Conservation (phyloP, 345 rosid species). For the Brassica carinata region DNA sequence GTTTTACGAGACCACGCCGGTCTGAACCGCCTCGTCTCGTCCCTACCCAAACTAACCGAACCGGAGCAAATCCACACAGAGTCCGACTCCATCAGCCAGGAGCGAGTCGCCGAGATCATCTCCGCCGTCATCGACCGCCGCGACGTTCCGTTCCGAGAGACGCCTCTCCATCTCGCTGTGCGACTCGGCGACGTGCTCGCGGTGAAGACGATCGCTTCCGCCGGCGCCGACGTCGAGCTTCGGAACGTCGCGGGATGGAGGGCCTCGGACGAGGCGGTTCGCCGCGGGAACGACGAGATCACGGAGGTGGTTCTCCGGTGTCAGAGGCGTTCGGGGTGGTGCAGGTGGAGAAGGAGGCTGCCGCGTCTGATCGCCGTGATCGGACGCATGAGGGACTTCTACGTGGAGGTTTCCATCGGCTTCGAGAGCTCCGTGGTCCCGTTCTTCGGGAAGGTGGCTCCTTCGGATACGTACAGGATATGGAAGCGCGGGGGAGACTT, state of each 20-base stretch:
- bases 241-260: constrained; percentile 90
- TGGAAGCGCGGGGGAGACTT: constrained; percentile 94
- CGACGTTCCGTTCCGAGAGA: constrained; percentile 78
- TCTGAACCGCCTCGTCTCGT: constrained; percentile 57
- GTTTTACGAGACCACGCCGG: constrained; percentile 66
- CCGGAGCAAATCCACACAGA: constrained; percentile 66
- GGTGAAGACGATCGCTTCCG: constrained; percentile 50
- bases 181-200: constrained; percentile 63
- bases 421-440: constrained; percentile 95
- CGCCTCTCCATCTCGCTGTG: constrained; percentile 91
- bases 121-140: constrained; percentile 76
- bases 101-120: constrained; percentile 65
- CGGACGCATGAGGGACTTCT: constrained; percentile 87
- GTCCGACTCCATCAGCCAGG: constrained; percentile 67
- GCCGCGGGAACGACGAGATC: constrained; percentile 62
- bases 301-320: constrained; percentile 49
- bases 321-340: constrained; percentile 77
- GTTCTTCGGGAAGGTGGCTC: constrained; percentile 78
- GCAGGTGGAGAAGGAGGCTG: constrained; percentile 85
- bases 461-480: constrained; percentile 92
- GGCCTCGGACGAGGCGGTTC: constrained; percentile 77
- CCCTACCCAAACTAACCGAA: constrained; percentile 69
- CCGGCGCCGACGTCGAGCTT: constrained; percentile 77
- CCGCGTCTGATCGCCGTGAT: constrained; percentile 73
- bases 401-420: constrained; percentile 89